phyloP scores from a whole-genome alignment of 805 yeast species.

The Wickerhamia fluorescens region DNA sequence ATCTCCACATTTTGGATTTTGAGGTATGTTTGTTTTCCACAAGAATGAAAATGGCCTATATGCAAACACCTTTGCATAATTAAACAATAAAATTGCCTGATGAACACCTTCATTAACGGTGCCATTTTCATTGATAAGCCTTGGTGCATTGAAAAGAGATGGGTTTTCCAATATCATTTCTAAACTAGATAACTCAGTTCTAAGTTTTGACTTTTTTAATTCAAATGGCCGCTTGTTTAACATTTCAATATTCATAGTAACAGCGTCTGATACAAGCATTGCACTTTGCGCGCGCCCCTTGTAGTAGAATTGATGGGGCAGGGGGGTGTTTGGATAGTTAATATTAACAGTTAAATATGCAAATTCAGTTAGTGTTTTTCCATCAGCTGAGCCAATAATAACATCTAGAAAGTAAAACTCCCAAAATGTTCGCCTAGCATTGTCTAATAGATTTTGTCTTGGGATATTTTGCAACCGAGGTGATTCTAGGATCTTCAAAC shows the following conservation, averaged over 20 bases:
- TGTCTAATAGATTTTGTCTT: slow-evolving; percentile 11
- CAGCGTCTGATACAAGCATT: slow-evolving; percentile 43
- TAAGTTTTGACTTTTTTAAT: slow-evolving; percentile 29
- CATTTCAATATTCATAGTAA: slow-evolving; percentile 40
- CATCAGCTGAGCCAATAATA: slow-evolving; percentile 49
- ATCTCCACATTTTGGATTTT: slow-evolving; percentile 28
- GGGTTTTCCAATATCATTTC: slow-evolving; percentile 39
- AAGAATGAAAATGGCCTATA: slow-evolving; percentile 48
- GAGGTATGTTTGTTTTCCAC: slow-evolving; percentile 42
- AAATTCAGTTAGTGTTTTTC: slow-evolving; percentile 30
- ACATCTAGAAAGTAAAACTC: slow-evolving; percentile 47
- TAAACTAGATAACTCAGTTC: slow-evolving; percentile 45
- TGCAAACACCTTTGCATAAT: slow-evolving; percentile 48
- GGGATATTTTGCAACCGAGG: slow-evolving; percentile 11
- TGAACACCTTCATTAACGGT: slow-evolving; percentile 47
- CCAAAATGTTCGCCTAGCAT: slow-evolving; percentile 44
- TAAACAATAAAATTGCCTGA: slow-evolving; percentile 41
- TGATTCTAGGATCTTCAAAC: slow-evolving; percentile 4
- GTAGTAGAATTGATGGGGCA: slow-evolving; percentile 36
- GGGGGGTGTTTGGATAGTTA: slow-evolving; percentile 32
- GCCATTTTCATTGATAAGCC: slow-evolving; percentile 36
- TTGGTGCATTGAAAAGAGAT: slow-evolving; percentile 34
- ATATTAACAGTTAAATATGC: slow-evolving; percentile 29
- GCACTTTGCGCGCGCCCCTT: slow-evolving; percentile 41
- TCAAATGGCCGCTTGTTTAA: slow-evolving; percentile 32